Evolutionary conservation across 2,329 filamentous ascomycete species (phyloP).

Genomic region (Claviceps monticola): DNA sequence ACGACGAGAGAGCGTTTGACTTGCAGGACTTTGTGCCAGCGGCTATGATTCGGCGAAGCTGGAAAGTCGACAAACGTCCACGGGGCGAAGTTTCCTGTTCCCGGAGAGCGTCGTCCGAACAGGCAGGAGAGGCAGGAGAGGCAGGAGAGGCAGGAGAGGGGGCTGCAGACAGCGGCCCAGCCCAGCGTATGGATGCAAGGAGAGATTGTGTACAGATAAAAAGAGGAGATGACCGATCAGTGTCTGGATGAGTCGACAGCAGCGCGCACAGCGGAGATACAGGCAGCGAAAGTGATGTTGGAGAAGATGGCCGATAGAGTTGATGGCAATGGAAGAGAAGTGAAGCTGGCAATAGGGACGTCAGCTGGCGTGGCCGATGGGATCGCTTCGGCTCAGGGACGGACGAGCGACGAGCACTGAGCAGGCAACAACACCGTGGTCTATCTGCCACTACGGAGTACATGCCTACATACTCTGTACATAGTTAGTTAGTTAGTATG

Average conservation of each 20-base stretch:
- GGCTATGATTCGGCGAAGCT: neutral
- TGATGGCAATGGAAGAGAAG: constrained; percentile 3
- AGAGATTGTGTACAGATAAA: constrained; percentile 2
- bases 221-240: neutral
- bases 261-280: constrained; percentile 1
- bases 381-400: neutral
- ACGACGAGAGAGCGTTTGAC: neutral
- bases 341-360: neutral
- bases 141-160: neutral
- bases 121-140: neutral
- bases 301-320: neutral
- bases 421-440: neutral
- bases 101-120: neutral
- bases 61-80: neutral
- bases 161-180: neutral
- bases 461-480: no score
- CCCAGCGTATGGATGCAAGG: constrained; percentile 3
- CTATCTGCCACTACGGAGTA: neutral
- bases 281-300: constrained; percentile 3
- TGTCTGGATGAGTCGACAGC: constrained; percentile 3
- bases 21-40: neutral
- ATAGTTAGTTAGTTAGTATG: no score
- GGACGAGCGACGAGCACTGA: neutral
- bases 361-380: neutral
- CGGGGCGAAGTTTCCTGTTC: neutral